These are phyloP conservation scores for Allium cepa DNA, from an alignment of 106 monocot species.

Conservation along the genomic window DNA sequence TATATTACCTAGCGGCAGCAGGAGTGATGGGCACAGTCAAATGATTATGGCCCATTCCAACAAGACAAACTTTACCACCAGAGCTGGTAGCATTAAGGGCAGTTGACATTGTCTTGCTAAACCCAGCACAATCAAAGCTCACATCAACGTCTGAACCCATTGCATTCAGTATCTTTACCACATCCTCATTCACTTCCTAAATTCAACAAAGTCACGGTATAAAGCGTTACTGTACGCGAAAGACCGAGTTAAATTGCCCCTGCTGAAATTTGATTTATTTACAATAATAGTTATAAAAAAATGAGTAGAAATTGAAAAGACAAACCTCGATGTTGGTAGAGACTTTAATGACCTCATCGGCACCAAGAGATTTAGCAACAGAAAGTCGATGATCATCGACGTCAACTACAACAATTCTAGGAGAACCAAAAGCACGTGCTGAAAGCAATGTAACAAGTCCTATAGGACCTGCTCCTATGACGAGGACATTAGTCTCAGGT, in stretches of 20 bases:
- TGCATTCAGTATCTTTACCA: slow-evolving; percentile 36
- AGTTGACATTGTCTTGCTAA: slow-evolving; percentile 90
- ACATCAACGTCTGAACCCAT: slow-evolving; percentile 78
- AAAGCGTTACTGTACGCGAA: too few species aligned
- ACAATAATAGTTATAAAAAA: too few species aligned
- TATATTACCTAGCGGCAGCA: slow-evolving; percentile 62
- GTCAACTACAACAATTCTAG: slow-evolving; percentile 73
- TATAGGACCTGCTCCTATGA: slow-evolving; percentile 96
- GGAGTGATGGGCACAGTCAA: slow-evolving; percentile 83
- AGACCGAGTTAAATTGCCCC: too few species aligned
- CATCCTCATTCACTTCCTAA: slow-evolving; percentile 60
- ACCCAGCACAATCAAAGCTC: slow-evolving; percentile 83
- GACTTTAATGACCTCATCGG: slow-evolving; percentile 57
- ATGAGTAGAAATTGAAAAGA: not conserved
- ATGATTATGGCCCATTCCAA: slow-evolving; percentile 92
- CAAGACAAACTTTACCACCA: slow-evolving; percentile 85
- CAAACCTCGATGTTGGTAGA: slow-evolving; percentile 60
- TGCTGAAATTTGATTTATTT: too few species aligned
- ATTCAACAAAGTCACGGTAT: not conserved
- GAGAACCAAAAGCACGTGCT: slow-evolving; percentile 81
- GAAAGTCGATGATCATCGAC: slow-evolving; percentile 69
- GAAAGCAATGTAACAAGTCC: slow-evolving; percentile 91
- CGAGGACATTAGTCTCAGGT: slow-evolving; percentile 71
- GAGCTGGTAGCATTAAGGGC: slow-evolving; percentile 63
- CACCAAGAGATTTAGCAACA: slow-evolving; percentile 89